Evolutionary conservation across 257 asterid species (phyloP).

Genomic region (Solanum sitiens): DNA sequence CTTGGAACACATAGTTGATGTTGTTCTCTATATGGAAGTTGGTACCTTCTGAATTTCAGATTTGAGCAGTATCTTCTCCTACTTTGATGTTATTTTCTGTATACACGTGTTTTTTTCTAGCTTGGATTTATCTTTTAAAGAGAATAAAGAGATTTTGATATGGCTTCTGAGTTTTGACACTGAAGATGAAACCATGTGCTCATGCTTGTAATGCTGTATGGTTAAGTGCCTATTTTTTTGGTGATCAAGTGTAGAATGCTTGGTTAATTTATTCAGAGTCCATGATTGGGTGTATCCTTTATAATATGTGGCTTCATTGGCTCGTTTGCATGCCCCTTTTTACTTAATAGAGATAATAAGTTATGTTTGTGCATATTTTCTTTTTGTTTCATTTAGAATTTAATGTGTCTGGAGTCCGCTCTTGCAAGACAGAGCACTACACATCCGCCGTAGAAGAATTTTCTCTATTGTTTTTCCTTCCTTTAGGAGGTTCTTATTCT

Average conservation of each 20-base stretch:
- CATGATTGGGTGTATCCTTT: neutral
- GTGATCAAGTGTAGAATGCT: neutral
- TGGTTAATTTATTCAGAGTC: neutral
- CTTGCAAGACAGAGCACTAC: neutral
- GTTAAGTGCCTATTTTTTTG: neutral
- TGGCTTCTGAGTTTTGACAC: neutral
- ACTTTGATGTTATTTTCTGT: neutral
- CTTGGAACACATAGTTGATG: constrained; percentile 95
- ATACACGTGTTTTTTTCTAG: neutral
- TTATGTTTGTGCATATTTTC: neutral
- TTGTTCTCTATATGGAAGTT: constrained; percentile 90
- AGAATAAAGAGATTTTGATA: neutral
- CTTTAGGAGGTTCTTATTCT: neutral
- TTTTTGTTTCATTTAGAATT: neutral
- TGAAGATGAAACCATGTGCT: neutral
- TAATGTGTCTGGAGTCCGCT: neutral
- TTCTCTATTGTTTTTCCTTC: neutral
- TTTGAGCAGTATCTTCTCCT: neutral
- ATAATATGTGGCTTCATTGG: neutral
- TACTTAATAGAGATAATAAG: neutral
- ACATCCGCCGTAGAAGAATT: neutral
- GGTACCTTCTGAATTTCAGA: constrained; percentile 18
- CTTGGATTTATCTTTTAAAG: neutral
- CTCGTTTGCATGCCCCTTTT: neutral
- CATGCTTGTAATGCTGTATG: neutral